Percentiles rank a stretch among this genome's conserved stretches.
Conservation (phyloP, 108 stramenopile genomes). For the Conticribra weissflogii region DNA sequence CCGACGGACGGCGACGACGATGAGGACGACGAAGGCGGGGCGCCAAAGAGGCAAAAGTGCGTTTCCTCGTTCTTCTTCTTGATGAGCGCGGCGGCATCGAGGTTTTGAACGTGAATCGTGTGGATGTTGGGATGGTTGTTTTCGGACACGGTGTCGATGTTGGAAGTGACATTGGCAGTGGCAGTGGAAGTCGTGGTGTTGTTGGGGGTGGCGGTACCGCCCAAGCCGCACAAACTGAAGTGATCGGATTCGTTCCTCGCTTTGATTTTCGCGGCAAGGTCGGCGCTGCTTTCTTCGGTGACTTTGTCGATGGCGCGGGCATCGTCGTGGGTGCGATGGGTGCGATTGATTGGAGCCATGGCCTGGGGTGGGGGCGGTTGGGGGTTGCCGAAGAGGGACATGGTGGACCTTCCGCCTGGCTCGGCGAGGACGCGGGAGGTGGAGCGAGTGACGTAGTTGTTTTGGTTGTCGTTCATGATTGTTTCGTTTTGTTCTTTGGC, state of each 20-base stretch:
- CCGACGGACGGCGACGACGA: background rate
- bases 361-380: too few species aligned
- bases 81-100: slow-evolving; percentile 16
- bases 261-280: slow-evolving; percentile 6
- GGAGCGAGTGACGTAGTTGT: slow-evolving; percentile 69
- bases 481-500: background rate
- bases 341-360: background rate
- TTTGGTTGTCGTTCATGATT: slow-evolving; percentile 77
- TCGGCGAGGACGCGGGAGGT: slow-evolving; percentile 66
- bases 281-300: background rate
- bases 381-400: slow-evolving; percentile 40
- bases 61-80: slow-evolving; percentile 22
- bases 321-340: background rate
- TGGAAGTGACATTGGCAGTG: slow-evolving; percentile 21
- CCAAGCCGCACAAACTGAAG: slow-evolving; percentile 9
- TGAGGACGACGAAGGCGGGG: background rate
- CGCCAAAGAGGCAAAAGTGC: slow-evolving; percentile 9
- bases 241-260: slow-evolving; percentile 6
- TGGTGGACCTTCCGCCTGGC: slow-evolving; percentile 65
- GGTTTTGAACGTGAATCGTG: background rate
- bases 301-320: background rate
- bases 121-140: slow-evolving; percentile 2
- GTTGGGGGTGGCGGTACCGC: background rate
- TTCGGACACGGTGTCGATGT: background rate
- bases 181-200: background rate